These are phyloP conservation scores for Gastroboletus turbinatus DNA, from an alignment of 1,284 basidiomycete genomes.

Conservation along the genomic window DNA sequence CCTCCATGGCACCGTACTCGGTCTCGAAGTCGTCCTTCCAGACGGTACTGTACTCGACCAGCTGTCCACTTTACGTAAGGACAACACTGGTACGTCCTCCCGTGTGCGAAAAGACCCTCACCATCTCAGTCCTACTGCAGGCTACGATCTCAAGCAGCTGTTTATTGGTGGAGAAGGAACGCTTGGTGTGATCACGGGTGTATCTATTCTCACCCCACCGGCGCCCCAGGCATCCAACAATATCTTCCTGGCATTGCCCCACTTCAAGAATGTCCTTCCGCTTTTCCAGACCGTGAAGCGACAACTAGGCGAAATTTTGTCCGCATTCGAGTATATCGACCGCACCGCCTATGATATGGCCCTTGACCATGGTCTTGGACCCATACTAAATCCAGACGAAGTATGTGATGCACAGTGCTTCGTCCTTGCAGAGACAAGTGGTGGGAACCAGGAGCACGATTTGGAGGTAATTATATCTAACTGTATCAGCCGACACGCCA, in stretches of 20 bases:
- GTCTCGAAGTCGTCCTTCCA: slow-evolving; percentile 95
- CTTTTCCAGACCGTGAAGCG: slow-evolving; percentile 67
- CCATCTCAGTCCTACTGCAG: slow-evolving; percentile 42
- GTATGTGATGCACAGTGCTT: slow-evolving; percentile 84
- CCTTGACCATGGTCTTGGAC: slow-evolving; percentile 70
- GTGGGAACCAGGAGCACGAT: slow-evolving; percentile 92
- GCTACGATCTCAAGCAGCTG: slow-evolving; percentile 98
- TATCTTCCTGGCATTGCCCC: slow-evolving; percentile 73
- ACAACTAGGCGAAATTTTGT: slow-evolving; percentile 92
- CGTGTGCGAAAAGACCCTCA: neutral
- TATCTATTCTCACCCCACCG: slow-evolving; percentile 93
- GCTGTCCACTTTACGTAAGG: slow-evolving; percentile 86
- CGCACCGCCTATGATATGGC: slow-evolving; percentile 86
- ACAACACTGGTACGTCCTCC: slow-evolving; percentile 82
- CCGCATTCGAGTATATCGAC: slow-evolving; percentile 98
- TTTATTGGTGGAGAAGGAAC: slow-evolving; percentile 99
- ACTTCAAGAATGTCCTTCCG: slow-evolving; percentile 73
- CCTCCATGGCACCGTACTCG: slow-evolving; percentile 92
- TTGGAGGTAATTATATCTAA: slow-evolving; percentile 66
- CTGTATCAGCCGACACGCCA: slow-evolving; percentile 1
- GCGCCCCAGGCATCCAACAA: slow-evolving; percentile 84
- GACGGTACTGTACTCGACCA: slow-evolving; percentile 95
- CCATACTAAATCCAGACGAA: slow-evolving; percentile 65
- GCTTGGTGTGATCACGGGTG: slow-evolving; percentile 92
- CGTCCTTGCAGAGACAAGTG: slow-evolving; percentile 93